Base-by-base conservation (phyloP, 2,329 filamentous ascomycete genomes). In the Anisogramma anomala region DNA sequence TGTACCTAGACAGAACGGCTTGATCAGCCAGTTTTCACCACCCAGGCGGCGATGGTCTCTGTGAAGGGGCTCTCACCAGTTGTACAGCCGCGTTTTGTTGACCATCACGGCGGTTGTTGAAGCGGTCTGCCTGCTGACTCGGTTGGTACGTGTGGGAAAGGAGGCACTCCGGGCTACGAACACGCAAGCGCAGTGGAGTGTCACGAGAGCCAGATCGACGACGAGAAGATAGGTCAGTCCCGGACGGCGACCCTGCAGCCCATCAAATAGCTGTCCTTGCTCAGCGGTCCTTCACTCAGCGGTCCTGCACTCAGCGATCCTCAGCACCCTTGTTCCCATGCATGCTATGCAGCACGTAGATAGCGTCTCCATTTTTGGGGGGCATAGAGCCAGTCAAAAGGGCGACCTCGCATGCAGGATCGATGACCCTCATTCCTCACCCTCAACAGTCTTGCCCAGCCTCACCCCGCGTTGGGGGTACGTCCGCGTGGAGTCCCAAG, bases 1-100 rank as follows among this genome's bases (percentile, higher is more conserved):
- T 75, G 63, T 79, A 82, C 76, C 75, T 72, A 40, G 6, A 17
- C 32, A 8, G 18, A 3, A 30, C 8, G 19, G 10, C 9, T 10
- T 3, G 23, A n/a, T 14, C 4, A 34, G 33, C 34, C 11, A 18
- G 9, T n/a, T 32, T 30, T 6, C 3, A 1, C n/a, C 11, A 6
- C 3, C 18, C 15, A 11, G 11, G 6, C 1, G 28, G n/a, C 14
- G 14, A 31, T 5, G 11, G 3, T 3, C 27, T 18, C 7, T 2
- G 18, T 7, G 6, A 15, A 9, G 13, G 8, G n/a, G 14, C 3
- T 10, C 47, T 20, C 19, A 52, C 53, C 53, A 55, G 44, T 55
- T 55, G 49, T 55, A 55, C 28, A 45, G 18, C n/a, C 52, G 42
- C 38, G 45, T 54, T n/a, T 41, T 40, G 42, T 43, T 43, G 39